phyloP scores from a whole-genome alignment of 352 stramenopile genomes.

The Phytophthora vignae region DNA sequence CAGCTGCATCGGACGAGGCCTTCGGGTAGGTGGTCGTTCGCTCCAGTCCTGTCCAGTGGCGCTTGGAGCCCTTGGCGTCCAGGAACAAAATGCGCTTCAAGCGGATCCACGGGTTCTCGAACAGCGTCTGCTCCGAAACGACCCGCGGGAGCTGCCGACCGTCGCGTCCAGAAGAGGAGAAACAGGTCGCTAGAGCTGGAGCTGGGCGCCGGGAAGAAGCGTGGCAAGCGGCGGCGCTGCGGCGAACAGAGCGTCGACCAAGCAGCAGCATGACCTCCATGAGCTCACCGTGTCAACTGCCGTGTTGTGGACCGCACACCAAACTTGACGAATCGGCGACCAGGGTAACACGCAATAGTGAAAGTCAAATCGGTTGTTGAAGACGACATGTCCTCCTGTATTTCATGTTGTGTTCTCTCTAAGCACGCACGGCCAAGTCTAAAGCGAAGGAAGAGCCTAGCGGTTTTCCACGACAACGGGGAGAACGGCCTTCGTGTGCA shows the following conservation, averaged over 20 bases:
- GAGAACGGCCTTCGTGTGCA: conserved; percentile 48
- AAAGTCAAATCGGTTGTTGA: conserved; percentile 13
- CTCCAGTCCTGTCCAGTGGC: conserved; percentile 72
- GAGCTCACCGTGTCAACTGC: conserved; percentile 6
- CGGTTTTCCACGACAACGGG: conserved; percentile 53
- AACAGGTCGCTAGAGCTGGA: conserved; percentile 2
- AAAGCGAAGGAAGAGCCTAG: conserved; percentile 9
- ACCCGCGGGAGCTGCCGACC: conserved; percentile 48
- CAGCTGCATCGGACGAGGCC: neutral
- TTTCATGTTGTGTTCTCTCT: conserved; percentile 2
- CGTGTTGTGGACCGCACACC: conserved; percentile 35
- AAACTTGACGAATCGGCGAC: neutral
- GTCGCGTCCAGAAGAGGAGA: conserved; percentile 22
- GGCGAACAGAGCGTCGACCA: conserved; percentile 20
- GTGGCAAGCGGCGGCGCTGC: conserved; percentile 1
- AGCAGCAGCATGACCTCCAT: conserved; percentile 9
- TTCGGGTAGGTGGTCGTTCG: conserved; percentile 71
- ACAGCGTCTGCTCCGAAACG: conserved; percentile 61
- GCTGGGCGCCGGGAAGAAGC: conserved; percentile 1
- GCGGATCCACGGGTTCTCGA: conserved; percentile 70
- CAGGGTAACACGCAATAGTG: conserved; percentile 12
- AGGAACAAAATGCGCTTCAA: conserved; percentile 78
- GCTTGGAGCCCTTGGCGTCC: conserved; percentile 53
- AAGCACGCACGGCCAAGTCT: conserved; percentile 5
- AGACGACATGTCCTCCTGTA: no score